These are phyloP conservation scores for Exophiala phaeomuriformis DNA, from an alignment of 2,329 filamentous ascomycete genomes.

Conservation along the genomic window DNA sequence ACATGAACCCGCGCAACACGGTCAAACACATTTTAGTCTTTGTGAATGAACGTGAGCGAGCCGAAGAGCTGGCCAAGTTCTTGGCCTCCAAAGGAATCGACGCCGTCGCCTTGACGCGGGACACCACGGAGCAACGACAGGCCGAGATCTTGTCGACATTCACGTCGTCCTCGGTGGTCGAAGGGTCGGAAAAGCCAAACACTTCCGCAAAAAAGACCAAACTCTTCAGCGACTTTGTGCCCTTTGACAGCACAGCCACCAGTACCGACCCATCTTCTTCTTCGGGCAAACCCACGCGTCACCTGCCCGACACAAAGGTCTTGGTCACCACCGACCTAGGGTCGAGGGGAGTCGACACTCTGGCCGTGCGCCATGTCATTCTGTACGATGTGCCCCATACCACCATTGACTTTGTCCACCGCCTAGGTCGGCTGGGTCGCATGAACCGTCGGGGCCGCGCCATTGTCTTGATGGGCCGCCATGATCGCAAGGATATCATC, in stretches of 20 bases:
- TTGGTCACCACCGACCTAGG: slow-evolving; percentile 91
- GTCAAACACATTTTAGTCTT: slow-evolving; percentile 88
- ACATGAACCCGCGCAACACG: slow-evolving; percentile 40
- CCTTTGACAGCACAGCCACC: slow-evolving; percentile 30
- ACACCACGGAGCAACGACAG: slow-evolving; percentile 70
- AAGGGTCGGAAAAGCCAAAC: slow-evolving; percentile 16
- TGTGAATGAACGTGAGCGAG: slow-evolving; percentile 90
- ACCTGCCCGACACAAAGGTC: slow-evolving; percentile 72
- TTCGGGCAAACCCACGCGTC: slow-evolving; percentile 37
- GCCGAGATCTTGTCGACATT: slow-evolving; percentile 71
- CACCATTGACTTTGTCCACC: slow-evolving; percentile 96
- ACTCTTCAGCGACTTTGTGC: slow-evolving; percentile 34
- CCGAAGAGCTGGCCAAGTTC: slow-evolving; percentile 70
- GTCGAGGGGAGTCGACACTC: slow-evolving; percentile 86
- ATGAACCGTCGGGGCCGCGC: slow-evolving; percentile 88
- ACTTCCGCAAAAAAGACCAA: slow-evolving; percentile 17
- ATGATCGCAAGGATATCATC: slow-evolving; percentile 84
- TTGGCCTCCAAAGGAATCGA: slow-evolving; percentile 80
- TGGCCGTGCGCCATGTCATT: slow-evolving; percentile 84
- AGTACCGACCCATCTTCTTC: slow-evolving; percentile 32
- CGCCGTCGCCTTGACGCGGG: slow-evolving; percentile 74
- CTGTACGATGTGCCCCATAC: slow-evolving; percentile 97
- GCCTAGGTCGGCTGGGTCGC: slow-evolving; percentile 80
- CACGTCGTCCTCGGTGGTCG: slow-evolving; percentile 40
- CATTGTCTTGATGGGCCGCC: slow-evolving; percentile 81